Base-by-base conservation (phyloP, 352 stramenopile species). In the Thalassiosira livingstoniorum region DNA sequence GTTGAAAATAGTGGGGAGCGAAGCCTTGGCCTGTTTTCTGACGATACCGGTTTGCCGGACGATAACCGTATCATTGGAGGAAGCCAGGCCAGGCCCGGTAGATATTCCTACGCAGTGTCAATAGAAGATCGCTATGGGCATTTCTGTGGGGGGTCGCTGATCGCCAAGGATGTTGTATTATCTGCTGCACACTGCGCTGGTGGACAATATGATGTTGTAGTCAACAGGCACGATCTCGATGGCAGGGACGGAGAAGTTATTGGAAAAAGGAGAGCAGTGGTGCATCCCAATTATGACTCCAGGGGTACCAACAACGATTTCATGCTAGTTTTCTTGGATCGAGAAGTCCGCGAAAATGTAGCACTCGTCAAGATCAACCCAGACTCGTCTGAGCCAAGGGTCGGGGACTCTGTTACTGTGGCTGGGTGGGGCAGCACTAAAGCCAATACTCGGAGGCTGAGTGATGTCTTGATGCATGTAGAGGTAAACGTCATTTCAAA, bases 401-500 rank as follows among this genome's bases (percentile, higher is more conserved):
- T 58, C 15, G n/a, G 75, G 29, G 25, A 73, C 27, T 29, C 7
- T 1, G 35, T 89, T 0, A 87, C 71, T 1, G 67, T 87, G 0
- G 66, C 86, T 11, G 86, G 86, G 2, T 89, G 75, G 37, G 86
- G 86, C 32, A 55, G 61, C 53, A 83, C 65, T 5, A 45, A 32
- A 27, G 15, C 62, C 43, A 25, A 47, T 0, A 13, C 53, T 13
- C 18, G 13, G 7, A 18, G 18, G 2, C 21, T 64, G 23, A 60
- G 32, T 10, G 80, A 47, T 65, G 32, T 66, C 25, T 63, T 91
- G 2, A 62, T 76, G 54, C 60, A 78, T 67, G 77, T 81, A 0
- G 54, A 76, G 29, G 23, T 88, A 15, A 65, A 72, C 39, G 69
- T 75, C 7, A 82, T 89, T 25, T 67, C 66, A 0, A 91, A 91